Evolutionary conservation across 1,284 basidiomycete species (phyloP), one percentile per base, ranked within the genome.

Genomic region (Leccinum laetum): DNA sequence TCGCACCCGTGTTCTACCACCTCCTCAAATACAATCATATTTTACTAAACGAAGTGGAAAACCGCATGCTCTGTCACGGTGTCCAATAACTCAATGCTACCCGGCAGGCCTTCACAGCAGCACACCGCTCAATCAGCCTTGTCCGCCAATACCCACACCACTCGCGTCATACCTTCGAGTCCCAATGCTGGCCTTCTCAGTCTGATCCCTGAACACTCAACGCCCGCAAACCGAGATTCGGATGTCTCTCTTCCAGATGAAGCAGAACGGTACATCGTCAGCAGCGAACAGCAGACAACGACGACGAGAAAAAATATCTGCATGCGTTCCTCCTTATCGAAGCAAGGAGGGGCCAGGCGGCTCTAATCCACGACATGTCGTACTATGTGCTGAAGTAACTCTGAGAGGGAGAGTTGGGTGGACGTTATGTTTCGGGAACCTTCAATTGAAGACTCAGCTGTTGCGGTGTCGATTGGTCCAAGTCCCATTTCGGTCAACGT

Each of bases 351-450:
- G 84, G 2, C 89, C 89, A 13, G 86, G 85, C 57, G 29, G 29
- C 29, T 8, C 29, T 29, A 29, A 29, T 29, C 7, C 29, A 29
- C 29, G 26, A 29, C 29, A 29, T 29, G 29, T 29, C 29, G 29
- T 29, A 5, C 24, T 26, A 26, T 26, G 24, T 26, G 24, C 24
- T 26, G 24, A 26, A 26, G 24, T 26, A 26, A 26, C 24, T 26
- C 84, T 58, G 95, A 98, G 73, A 86, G 97, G 49, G 97, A 99
- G 75, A 86, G 84, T 64, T 99, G 97, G 97, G 96, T 99, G 41
- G 92, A 96, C 87, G 91, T 56, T 95, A 93, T 73, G 90, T 92
- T 66, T 84, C 86, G 14, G 91, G 91, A 29, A 77, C 80, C 24
- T 93, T 91, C 78, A 89, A 84, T 75, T 75, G 91, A 92, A 58